These are phyloP conservation scores for Maudiozyma turicensis DNA, from an alignment of 805 yeast genomes.

Conservation along the genomic window DNA sequence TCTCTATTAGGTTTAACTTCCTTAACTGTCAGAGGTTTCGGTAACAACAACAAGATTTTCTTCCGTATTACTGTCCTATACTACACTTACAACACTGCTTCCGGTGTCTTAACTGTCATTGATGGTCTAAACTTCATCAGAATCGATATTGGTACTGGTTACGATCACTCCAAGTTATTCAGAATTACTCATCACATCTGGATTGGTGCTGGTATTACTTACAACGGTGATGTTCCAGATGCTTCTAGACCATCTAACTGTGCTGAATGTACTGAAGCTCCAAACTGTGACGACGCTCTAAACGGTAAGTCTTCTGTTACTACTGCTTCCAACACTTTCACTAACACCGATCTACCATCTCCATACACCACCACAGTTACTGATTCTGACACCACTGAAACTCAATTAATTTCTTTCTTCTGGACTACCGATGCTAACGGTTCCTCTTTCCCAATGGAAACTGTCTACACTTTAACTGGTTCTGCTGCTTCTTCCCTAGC, in stretches of 20 bases:
- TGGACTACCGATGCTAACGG: slow-evolving; percentile 1
- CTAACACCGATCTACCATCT: slow-evolving; percentile 1
- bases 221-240: background rate
- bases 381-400: background rate
- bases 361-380: slow-evolving; percentile 5
- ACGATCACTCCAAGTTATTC: background rate
- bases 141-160: slow-evolving; percentile 7
- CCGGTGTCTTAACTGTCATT: slow-evolving; percentile 7
- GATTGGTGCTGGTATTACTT: slow-evolving; percentile 1
- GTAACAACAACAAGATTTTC: slow-evolving; percentile 3
- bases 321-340: slow-evolving; percentile 1
- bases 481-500: background rate
- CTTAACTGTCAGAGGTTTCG: slow-evolving; percentile 4
- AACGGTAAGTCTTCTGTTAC: background rate
- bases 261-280: slow-evolving; percentile 2
- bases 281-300: background rate
- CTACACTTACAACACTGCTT: slow-evolving; percentile 3
- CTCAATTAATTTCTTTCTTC: slow-evolving; percentile 2
- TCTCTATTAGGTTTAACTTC: slow-evolving; percentile 2
- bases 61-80: background rate
- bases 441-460: slow-evolving; percentile 1
- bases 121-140: background rate
- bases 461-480: slow-evolving; percentile 1
- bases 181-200: background rate
- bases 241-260: slow-evolving; percentile 2